phyloP scores from a whole-genome alignment of 148 eudicot genomes.

The Fagopyrum homotropicum region DNA sequence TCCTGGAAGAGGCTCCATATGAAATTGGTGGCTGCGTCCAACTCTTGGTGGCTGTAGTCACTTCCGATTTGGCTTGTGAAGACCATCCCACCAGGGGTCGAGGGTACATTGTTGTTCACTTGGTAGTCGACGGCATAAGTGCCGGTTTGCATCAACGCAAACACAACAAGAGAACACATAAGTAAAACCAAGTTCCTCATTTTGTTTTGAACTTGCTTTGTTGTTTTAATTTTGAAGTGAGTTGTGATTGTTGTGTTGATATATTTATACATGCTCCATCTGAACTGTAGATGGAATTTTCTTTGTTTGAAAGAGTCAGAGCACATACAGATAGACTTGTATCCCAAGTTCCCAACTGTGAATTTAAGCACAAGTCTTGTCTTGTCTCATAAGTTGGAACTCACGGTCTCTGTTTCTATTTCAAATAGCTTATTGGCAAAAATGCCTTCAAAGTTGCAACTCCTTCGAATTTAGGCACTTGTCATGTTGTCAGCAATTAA shows the following conservation, averaged over 20 bases:
- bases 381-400: too few species aligned
- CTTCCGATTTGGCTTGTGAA: constrained; percentile 30
- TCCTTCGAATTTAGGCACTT: too few species aligned
- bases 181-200: constrained; percentile 5
- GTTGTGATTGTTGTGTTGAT: not conserved
- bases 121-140: constrained; percentile 25
- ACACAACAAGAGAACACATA: constrained; percentile 10
- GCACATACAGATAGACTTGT: not conserved
- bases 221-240: not conserved
- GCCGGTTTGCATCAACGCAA: constrained; percentile 4
- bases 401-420: too few species aligned
- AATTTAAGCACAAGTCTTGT: too few species aligned
- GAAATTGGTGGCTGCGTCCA: constrained; percentile 28
- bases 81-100: constrained; percentile 32
- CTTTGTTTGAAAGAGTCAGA: not conserved
- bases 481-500: too few species aligned
- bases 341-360: too few species aligned
- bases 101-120: constrained; percentile 26
- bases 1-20: constrained; percentile 45
- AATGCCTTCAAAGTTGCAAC: too few species aligned
- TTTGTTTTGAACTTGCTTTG: not conserved
- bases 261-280: not conserved
- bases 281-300: not conserved
- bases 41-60: constrained; percentile 21
- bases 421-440: too few species aligned